These are phyloP conservation scores for Fusarium sp. DNA, from an alignment of 2,329 filamentous ascomycete species.

Conservation along the genomic window DNA sequence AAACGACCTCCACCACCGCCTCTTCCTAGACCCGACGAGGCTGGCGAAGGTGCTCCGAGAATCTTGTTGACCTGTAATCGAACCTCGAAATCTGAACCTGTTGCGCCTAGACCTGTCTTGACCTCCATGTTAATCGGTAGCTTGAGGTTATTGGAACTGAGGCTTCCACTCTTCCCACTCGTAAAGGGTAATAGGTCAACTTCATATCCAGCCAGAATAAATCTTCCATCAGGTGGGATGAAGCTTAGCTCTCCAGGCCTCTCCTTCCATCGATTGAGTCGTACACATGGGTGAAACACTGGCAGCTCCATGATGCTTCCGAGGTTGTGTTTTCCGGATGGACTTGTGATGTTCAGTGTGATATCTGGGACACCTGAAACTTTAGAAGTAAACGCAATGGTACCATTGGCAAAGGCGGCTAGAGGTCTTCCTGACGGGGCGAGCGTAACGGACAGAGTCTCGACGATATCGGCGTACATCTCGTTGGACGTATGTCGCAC, in stretches of 20 bases:
- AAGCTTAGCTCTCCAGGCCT: constrained; percentile 94
- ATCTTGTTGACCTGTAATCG: constrained; percentile 79
- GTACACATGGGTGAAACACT: constrained; percentile 96
- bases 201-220: constrained; percentile 94
- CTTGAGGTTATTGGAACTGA: constrained; percentile 77
- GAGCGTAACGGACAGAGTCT: constrained; percentile 88
- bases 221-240: constrained; percentile 93
- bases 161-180: constrained; percentile 68
- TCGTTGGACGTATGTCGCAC: constrained; percentile 98
- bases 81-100: constrained; percentile 90
- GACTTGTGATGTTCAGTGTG: constrained; percentile 83
- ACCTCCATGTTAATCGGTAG: constrained; percentile 88
- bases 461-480: constrained; percentile 95
- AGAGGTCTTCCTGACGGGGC: constrained; percentile 92
- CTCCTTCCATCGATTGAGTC: constrained; percentile 90
- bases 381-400: constrained; percentile 94
- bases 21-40: constrained; percentile 57
- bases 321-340: constrained; percentile 85
- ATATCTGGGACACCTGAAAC: constrained; percentile 95
- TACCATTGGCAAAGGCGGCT: constrained; percentile 89
- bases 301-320: constrained; percentile 84
- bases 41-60: constrained; percentile 63
- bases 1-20: constrained; percentile 60
- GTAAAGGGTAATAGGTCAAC: constrained; percentile 87
- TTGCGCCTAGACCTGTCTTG: constrained; percentile 81